These are phyloP conservation scores for Kernera saxatilis DNA, from an alignment of 345 rosid species.

Conservation along the genomic window DNA sequence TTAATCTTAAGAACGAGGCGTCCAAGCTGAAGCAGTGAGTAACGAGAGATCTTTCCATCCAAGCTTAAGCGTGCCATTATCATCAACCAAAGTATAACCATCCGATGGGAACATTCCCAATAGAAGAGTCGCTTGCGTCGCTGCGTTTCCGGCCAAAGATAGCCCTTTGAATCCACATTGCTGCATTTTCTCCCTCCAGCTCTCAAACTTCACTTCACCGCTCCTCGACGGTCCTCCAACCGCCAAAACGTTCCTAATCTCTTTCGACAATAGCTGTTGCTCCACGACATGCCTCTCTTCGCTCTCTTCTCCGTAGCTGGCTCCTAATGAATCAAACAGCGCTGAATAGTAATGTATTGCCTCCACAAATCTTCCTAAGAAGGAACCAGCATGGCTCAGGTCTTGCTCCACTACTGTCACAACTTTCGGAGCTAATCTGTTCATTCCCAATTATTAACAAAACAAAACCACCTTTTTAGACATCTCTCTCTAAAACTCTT, in stretches of 20 bases:
- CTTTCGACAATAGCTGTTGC: constrained; percentile 87
- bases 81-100: constrained; percentile 94
- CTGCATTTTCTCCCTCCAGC: constrained; percentile 93
- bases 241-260: constrained; percentile 79
- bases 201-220: constrained; percentile 68
- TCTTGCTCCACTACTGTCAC: constrained; percentile 98
- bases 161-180: constrained; percentile 80
- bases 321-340: constrained; percentile 83
- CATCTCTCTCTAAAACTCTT: background rate
- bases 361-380: constrained; percentile 91
- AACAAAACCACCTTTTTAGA: background rate
- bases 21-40: constrained; percentile 99
- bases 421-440: constrained; percentile 90
- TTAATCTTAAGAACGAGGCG: constrained; percentile 41
- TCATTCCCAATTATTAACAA: constrained; percentile 1
- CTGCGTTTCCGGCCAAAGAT: constrained; percentile 87
- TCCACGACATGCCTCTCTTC: constrained; percentile 97
- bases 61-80: constrained; percentile 83
- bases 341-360: constrained; percentile 99
- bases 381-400: constrained; percentile 85
- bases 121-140: constrained; percentile 81
- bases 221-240: constrained; percentile 82
- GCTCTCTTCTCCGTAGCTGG: constrained; percentile 94
- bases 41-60: constrained; percentile 99
- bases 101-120: constrained; percentile 94